Percentiles rank a stretch among this genome's conserved stretches.
phyloP scores from a whole-genome alignment of 345 rosid species.

The Populus pruinosa region DNA sequence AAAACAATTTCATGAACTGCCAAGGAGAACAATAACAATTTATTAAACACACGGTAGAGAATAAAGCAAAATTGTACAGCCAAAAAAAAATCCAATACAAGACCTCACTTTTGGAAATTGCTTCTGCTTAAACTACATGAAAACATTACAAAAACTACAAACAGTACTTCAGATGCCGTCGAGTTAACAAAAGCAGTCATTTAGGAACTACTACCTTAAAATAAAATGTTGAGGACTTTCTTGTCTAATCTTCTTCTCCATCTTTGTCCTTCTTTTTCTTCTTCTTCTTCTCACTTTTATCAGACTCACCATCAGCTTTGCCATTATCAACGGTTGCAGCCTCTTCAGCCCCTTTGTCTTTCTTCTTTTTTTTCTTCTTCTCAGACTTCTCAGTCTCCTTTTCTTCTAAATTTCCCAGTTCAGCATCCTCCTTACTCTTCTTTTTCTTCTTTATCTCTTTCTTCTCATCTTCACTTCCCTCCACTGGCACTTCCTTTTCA shows the following conservation, averaged over 20 bases:
- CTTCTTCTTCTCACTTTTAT: constrained; percentile 65
- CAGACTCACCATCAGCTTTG: constrained; percentile 37
- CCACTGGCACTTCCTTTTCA: constrained; percentile 18
- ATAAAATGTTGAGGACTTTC: constrained; percentile 22
- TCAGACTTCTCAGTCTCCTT: constrained; percentile 39
- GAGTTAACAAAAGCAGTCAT: background rate
- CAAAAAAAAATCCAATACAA: background rate
- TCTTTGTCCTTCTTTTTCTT: constrained; percentile 58
- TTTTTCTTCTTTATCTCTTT: constrained; percentile 48
- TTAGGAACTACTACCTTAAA: background rate
- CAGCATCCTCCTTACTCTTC: constrained; percentile 44
- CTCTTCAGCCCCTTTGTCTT: constrained; percentile 51
- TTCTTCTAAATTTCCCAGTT: constrained; percentile 23
- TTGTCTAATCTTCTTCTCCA: constrained; percentile 46
- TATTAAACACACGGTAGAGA: background rate
- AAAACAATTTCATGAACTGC: background rate
- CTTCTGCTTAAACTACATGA: background rate
- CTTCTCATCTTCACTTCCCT: constrained; percentile 45
- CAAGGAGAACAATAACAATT: background rate
- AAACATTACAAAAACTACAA: background rate
- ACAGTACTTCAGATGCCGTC: background rate
- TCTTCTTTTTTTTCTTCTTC: constrained; percentile 80
- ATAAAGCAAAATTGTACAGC: background rate
- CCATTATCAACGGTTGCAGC: constrained; percentile 31
- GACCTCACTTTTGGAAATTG: background rate